Evolutionary conservation across 306 rosid species (phyloP), one percentile per base, ranked within the genome.

Genomic region (Prunus campanulata): DNA sequence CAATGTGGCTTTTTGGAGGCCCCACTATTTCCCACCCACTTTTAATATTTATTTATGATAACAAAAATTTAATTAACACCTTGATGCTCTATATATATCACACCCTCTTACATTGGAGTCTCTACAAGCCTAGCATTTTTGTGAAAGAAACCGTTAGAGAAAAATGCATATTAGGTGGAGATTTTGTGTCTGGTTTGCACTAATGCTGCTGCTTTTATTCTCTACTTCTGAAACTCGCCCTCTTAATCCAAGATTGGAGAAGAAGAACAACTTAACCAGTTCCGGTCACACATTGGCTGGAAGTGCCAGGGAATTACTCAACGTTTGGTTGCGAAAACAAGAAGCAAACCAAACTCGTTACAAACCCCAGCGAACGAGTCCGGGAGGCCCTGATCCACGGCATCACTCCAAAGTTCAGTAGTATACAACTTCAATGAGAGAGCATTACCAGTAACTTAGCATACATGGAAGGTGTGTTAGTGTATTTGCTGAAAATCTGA

Each of bases 341-440:
- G 65, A 55, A 2, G 22, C 61, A 14, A 64, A 62, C 62, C 39
- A 56, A 65, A 44, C 72, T 44, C 19, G 1, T 11, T 52, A 75
- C 72, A 2, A 18, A 20, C 55, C 77, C 50, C 54, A 49, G 5
- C 46, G 84, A 29, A 0, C 0, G 59, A 70, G 80, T 71, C 80
- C 84, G 11, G 83, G 83, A 74, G 83, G 83, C 74, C 83, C 83
- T 32, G 83, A 79, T 67, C 83, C 83, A 25, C 60, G 9, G 8
- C 83, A 79, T 74, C 83, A 79, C 19, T 48, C 11, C 9, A 44
- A 59, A 14, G 14, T 25, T 78, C 54, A 25, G 49, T 64, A 72
- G 59, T 8, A 57, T n/a, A 46, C 35, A n/a, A n/a, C 59, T 71
- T 52, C 20, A 1, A 11, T 3, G 13, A 30, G 39, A 6, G 54